Conservation (phyloP, 257 asterid species). For the Cordia subcordata region DNA sequence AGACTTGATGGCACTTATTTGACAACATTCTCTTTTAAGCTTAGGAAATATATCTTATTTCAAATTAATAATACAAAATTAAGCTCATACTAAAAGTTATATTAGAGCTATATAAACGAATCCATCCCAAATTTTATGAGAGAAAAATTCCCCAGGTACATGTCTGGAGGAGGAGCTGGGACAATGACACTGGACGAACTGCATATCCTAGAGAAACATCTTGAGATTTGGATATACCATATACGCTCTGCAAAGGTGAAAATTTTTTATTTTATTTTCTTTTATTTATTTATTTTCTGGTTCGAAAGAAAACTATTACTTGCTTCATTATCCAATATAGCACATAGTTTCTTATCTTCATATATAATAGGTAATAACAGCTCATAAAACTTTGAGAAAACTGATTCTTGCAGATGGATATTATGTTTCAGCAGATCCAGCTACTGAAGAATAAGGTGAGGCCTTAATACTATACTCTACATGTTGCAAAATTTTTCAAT, state of each 20-base stretch:
- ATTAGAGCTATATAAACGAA: too few species aligned
- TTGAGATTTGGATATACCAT: conserved; percentile 67
- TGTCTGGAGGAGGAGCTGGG: conserved; percentile 73
- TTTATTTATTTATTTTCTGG: too few species aligned
- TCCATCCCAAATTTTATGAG: too few species aligned
- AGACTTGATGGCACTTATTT: too few species aligned
- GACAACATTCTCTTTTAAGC: too few species aligned
- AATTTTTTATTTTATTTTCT: not conserved
- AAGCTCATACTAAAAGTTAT: too few species aligned
- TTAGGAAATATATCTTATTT: too few species aligned
- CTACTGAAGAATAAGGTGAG: conserved; percentile 72
- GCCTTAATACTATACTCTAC: not conserved
- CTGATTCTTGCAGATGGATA: conserved; percentile 55
- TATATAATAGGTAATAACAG: not conserved
- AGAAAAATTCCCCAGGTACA: conserved; percentile 34
- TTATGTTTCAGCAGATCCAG: conserved; percentile 82
- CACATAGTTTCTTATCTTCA: not conserved
- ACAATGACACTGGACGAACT: conserved; percentile 63
- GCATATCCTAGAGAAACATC: conserved; percentile 66
- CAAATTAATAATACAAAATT: too few species aligned
- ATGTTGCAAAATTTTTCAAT: not conserved
- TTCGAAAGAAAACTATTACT: too few species aligned
- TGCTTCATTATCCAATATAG: too few species aligned
- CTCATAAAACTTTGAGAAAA: not conserved
- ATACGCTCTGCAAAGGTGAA: conserved; percentile 83